phyloP scores from a whole-genome alignment of 306 rosid genomes.

The Acacia acuminata region DNA sequence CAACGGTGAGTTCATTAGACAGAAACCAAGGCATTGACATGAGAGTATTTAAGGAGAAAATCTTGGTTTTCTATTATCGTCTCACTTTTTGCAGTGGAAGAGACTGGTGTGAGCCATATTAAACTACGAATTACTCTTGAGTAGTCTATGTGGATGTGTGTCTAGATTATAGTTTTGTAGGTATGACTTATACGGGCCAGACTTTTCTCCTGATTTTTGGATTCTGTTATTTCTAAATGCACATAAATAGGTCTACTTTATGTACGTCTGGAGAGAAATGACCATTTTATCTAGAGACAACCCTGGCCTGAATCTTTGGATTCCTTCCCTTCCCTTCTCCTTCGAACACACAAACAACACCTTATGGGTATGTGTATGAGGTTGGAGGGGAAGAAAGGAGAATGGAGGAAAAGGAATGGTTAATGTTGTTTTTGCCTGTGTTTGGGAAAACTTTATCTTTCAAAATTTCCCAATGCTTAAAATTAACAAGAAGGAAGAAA shows the following conservation, averaged over 20 bases:
- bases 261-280: too few species aligned
- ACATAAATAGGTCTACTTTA: too few species aligned
- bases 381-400: too few species aligned
- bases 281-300: too few species aligned
- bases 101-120: not conserved
- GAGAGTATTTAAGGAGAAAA: not conserved
- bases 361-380: too few species aligned
- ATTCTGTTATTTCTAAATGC: not conserved
- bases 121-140: not conserved
- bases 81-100: not conserved
- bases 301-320: too few species aligned
- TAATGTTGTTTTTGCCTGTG: not conserved
- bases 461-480: not conserved
- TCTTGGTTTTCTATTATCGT: not conserved
- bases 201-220: not conserved
- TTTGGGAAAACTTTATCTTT: not conserved
- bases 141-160: not conserved
- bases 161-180: not conserved
- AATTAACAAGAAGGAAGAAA: not conserved
- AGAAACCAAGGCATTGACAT: not conserved
- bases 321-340: too few species aligned
- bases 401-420: too few species aligned
- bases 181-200: not conserved
- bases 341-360: too few species aligned
- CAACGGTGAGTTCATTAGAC: not conserved